Conservation (phyloP, 257 asterid species). For the Thymus quinquecostatus region DNA sequence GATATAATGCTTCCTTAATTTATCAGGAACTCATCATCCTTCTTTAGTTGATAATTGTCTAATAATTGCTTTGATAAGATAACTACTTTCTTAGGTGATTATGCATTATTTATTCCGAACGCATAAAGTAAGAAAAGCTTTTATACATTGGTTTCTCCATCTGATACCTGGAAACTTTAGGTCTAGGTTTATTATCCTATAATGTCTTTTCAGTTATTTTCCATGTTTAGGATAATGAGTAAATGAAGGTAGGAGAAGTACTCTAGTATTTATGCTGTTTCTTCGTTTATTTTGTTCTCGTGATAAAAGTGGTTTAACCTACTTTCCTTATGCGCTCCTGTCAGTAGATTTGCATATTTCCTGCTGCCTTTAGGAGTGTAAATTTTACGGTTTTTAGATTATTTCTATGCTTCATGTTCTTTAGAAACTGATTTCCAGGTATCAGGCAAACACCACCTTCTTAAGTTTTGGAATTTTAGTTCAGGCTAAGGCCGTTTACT, state of each 20-base stretch:
- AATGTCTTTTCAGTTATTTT: constrained; percentile 7
- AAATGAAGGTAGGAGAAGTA: constrained; percentile 9
- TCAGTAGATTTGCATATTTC: neutral
- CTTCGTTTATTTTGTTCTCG: neutral
- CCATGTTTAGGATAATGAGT: constrained; percentile 9
- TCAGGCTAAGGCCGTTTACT: too few relatives aligned
- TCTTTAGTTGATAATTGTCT: constrained; percentile 5
- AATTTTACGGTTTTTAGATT: neutral
- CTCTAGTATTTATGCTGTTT: neutral
- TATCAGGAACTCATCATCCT: neutral
- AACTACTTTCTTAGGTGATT: constrained; percentile 12
- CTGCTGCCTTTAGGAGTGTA: neutral
- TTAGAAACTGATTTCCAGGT: constrained; percentile 11
- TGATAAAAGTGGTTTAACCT: neutral
- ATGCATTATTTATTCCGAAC: neutral
- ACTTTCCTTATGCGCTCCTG: neutral
- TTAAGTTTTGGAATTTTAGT: neutral
- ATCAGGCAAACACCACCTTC: neutral
- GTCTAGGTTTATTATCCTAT: neutral
- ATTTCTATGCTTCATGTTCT: neutral
- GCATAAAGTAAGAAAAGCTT: neutral
- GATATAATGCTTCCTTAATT: neutral
- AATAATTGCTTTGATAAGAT: neutral
- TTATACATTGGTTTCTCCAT: constrained; percentile 1
- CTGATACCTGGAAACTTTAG: neutral